Conservation (phyloP, 1,139 yeast genomes). For the Arxiozyma bovina region DNA sequence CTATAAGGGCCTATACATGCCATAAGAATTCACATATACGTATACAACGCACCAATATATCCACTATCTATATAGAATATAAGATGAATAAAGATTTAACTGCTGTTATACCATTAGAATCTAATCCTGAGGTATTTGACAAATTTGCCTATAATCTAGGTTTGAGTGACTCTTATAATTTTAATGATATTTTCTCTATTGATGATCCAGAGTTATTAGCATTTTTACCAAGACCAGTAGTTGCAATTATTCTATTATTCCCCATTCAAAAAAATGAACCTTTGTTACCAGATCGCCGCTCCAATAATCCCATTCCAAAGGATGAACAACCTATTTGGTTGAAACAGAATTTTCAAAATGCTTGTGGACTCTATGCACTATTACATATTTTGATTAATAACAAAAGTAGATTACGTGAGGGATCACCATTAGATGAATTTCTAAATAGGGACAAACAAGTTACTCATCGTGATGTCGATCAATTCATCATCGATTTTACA, state of each 20-base stretch:
- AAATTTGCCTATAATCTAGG: constrained; percentile 62
- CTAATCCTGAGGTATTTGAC: constrained; percentile 82
- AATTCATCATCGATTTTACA: constrained; percentile 18
- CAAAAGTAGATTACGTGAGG: constrained; percentile 18
- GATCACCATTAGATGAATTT: constrained; percentile 30
- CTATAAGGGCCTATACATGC: no score
- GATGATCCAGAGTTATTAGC: constrained; percentile 71
- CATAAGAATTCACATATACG: no score
- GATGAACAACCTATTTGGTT: constrained; percentile 49
- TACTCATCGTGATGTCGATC: constrained; percentile 33
- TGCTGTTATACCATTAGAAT: constrained; percentile 77
- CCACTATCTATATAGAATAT: not conserved
- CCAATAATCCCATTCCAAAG: constrained; percentile 7
- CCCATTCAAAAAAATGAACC: constrained; percentile 60
- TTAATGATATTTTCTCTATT: constrained; percentile 76
- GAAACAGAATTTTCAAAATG: constrained; percentile 76
- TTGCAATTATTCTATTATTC: constrained; percentile 67
- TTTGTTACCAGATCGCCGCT: constrained; percentile 10
- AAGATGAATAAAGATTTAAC: constrained; percentile 9
- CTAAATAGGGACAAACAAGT: constrained; percentile 41
- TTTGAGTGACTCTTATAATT: constrained; percentile 48
- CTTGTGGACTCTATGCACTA: constrained; percentile 88
- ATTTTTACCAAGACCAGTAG: constrained; percentile 73
- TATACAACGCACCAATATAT: not conserved
- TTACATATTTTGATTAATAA: constrained; percentile 64